Evolutionary conservation across 495 filamentous ascomycete genomes (phyloP).

Genomic region (Tuber umbilicatum): DNA sequence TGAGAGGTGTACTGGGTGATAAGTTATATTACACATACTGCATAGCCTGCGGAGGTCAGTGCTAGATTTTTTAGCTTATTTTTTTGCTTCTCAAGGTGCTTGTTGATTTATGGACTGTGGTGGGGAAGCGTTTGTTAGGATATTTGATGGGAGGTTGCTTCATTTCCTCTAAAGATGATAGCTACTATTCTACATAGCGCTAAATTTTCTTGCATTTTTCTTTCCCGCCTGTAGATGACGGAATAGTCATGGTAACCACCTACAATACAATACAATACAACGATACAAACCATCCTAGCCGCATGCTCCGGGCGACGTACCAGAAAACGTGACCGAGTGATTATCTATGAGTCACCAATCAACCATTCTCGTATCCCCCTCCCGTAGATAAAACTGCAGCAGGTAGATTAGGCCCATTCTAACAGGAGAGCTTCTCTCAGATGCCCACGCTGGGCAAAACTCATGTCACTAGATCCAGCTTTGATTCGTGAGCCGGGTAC

Average conservation of each 20-base stretch:
- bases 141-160: background rate
- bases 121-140: background rate
- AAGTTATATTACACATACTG: background rate
- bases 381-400: background rate
- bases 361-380: background rate
- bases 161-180: background rate
- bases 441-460: background rate
- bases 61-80: background rate
- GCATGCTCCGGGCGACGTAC: background rate
- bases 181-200: background rate
- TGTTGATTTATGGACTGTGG: background rate
- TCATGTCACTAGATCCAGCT: no score
- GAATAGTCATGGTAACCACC: background rate
- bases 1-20: constrained; percentile 26
- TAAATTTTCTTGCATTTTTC: background rate
- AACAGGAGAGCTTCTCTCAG: background rate
- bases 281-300: background rate
- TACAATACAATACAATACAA: background rate
- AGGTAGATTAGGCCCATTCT: background rate
- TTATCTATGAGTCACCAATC: background rate
- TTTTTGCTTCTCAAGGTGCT: background rate
- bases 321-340: background rate
- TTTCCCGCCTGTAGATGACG: background rate
- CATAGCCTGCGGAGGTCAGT: background rate
- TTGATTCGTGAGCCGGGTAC: no score